Percentiles rank a stretch among this genome's conserved stretches.
Evolutionary conservation across 129 eudicot genomes (phyloP).

Genomic region (Erigeron canadensis): DNA sequence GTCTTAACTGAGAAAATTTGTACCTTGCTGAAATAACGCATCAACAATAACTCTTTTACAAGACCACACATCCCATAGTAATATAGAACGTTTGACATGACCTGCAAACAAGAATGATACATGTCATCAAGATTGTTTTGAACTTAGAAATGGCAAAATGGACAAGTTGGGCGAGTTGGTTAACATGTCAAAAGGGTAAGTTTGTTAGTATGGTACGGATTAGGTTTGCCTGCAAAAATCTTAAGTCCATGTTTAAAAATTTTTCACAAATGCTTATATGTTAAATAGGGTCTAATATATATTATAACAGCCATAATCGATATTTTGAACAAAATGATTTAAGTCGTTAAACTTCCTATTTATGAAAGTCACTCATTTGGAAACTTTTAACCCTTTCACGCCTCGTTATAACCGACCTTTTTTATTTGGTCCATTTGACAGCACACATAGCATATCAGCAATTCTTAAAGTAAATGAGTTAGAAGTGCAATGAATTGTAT

Average conservation of each 20-base stretch:
- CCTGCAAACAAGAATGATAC: conserved; percentile 40
- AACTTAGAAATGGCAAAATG: neutral
- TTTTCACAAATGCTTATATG: neutral
- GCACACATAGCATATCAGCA: too few relatives aligned
- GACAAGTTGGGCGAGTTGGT: neutral
- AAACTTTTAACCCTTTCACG: neutral
- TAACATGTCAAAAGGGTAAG: neutral
- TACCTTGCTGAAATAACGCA: conserved; percentile 96
- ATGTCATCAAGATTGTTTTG: conserved; percentile 1
- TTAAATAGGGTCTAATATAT: too few relatives aligned
- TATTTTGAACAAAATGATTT: too few relatives aligned
- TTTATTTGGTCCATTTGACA: too few relatives aligned
- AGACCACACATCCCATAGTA: conserved; percentile 85
- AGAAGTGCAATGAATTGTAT: neutral
- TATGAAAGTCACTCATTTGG: neutral
- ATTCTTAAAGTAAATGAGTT: too few relatives aligned
- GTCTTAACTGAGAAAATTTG: neutral
- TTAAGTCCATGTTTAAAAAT: neutral
- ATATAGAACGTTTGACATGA: conserved; percentile 71
- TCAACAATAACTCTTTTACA: conserved; percentile 77
- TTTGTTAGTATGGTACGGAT: neutral
- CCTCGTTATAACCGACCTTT: too few relatives aligned
- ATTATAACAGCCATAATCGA: too few relatives aligned
- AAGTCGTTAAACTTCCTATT: neutral
- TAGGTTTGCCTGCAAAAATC: neutral